Conservation (phyloP, 73 alveolate genomes). For the Paramecium sexaurelia region DNA sequence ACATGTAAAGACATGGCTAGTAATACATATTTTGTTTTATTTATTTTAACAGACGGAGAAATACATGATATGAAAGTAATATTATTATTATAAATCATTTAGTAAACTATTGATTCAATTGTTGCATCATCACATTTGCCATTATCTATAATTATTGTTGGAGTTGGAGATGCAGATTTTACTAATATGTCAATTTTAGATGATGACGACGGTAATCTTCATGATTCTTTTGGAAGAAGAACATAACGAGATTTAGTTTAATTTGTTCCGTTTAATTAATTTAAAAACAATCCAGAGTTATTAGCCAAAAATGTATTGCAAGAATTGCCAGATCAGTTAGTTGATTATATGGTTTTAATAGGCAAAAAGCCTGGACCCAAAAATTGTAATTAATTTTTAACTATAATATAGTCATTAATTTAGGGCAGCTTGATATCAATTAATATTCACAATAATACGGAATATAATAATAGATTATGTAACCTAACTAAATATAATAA, state of each 20-base stretch:
- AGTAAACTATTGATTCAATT: conserved; percentile 51
- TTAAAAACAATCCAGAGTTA: conserved; percentile 73
- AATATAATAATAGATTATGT: neutral
- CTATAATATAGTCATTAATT: neutral
- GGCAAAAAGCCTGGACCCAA: conserved; percentile 58
- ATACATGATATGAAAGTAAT: conserved; percentile 87
- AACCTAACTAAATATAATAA: neutral
- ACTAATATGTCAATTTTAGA: conserved; percentile 83
- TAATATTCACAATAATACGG: neutral
- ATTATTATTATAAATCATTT: conserved; percentile 64
- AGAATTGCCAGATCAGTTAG: conserved; percentile 86
- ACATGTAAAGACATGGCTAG: conserved; percentile 63
- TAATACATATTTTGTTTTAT: conserved; percentile 80
- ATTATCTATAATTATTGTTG: conserved; percentile 85
- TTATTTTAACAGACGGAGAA: conserved; percentile 96
- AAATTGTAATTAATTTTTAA: neutral
- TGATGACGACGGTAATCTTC: conserved; percentile 88
- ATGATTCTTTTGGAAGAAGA: conserved; percentile 72
- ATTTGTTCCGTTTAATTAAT: conserved; percentile 84
- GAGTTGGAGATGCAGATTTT: conserved; percentile 89
- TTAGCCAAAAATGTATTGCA: conserved; percentile 85
- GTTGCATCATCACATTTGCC: conserved; percentile 87
- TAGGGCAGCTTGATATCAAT: neutral
- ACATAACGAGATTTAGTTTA: conserved; percentile 89
- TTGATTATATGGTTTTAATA: conserved; percentile 34